Evolutionary conservation across 148 eudicot genomes (phyloP).

Genomic region (Silene uniflora): DNA sequence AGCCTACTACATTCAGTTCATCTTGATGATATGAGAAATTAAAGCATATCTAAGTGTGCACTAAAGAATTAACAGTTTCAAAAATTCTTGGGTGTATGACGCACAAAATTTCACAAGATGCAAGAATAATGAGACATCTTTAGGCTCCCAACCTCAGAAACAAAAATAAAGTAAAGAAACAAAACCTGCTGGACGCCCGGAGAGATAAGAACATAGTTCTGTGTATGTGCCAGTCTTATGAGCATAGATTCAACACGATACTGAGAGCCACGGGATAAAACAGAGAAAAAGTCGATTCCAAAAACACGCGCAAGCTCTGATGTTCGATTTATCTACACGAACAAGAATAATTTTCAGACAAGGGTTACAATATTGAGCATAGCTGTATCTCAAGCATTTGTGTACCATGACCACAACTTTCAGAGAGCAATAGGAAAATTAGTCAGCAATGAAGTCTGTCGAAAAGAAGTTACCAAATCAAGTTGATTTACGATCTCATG

Average conservation of each 20-base stretch:
- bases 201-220: slow-evolving; percentile 87
- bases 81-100: not conserved
- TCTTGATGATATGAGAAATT: not conserved
- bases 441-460: not conserved
- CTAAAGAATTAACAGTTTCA: not conserved
- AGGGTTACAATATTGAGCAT: not conserved
- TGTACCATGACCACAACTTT: slow-evolving; percentile 9
- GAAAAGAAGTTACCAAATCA: slow-evolving; percentile 53
- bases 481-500: slow-evolving; percentile 72
- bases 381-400: not conserved
- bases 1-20: not conserved
- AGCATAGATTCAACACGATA: slow-evolving; percentile 99
- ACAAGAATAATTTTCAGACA: slow-evolving; percentile 20
- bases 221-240: slow-evolving; percentile 78
- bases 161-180: not conserved
- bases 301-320: slow-evolving; percentile 98
- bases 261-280: slow-evolving; percentile 96
- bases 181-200: slow-evolving; percentile 76
- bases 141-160: not conserved
- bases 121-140: not conserved
- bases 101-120: not conserved
- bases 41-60: not conserved
- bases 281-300: slow-evolving; percentile 96
- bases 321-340: slow-evolving; percentile 72
- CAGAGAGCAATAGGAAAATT: not conserved